These are phyloP conservation scores for Barnettozyma californica DNA, from an alignment of 805 yeast species.

Conservation along the genomic window DNA sequence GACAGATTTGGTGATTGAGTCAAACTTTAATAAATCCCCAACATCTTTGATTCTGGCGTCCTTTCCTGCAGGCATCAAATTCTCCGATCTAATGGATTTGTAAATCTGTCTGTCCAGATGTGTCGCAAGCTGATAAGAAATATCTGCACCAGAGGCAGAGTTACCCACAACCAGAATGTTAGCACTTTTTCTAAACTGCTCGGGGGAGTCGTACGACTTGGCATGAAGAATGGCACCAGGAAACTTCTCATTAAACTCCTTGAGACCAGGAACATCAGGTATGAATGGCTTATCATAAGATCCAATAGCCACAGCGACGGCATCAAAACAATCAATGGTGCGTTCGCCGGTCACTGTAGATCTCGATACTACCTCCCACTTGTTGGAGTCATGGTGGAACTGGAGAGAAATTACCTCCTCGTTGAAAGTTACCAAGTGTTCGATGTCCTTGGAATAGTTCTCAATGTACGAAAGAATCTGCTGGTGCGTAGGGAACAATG, in stretches of 20 bases:
- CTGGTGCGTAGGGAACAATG: constrained; percentile 51
- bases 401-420: constrained; percentile 41
- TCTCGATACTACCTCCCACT: constrained; percentile 42
- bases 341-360: constrained; percentile 22
- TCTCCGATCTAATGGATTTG: constrained; percentile 45
- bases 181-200: constrained; percentile 33
- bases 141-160: constrained; percentile 72
- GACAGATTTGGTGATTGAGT: constrained; percentile 34
- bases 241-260: constrained; percentile 36
- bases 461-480: constrained; percentile 60
- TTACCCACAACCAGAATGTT: constrained; percentile 67
- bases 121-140: constrained; percentile 55
- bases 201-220: constrained; percentile 45
- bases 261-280: constrained; percentile 52
- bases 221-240: constrained; percentile 54
- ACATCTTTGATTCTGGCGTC: constrained; percentile 37
- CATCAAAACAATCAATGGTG: constrained; percentile 42
- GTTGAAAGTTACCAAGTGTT: constrained; percentile 36
- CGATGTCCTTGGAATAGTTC: constrained; percentile 44
- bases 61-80: constrained; percentile 38
- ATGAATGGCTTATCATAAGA: constrained; percentile 56
- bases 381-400: constrained; percentile 16
- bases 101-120: constrained; percentile 36
- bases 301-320: constrained; percentile 60
- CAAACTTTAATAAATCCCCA: constrained; percentile 37